Evolutionary conservation across 495 filamentous ascomycete species (phyloP).

Genomic region (Penicillium herquei): DNA sequence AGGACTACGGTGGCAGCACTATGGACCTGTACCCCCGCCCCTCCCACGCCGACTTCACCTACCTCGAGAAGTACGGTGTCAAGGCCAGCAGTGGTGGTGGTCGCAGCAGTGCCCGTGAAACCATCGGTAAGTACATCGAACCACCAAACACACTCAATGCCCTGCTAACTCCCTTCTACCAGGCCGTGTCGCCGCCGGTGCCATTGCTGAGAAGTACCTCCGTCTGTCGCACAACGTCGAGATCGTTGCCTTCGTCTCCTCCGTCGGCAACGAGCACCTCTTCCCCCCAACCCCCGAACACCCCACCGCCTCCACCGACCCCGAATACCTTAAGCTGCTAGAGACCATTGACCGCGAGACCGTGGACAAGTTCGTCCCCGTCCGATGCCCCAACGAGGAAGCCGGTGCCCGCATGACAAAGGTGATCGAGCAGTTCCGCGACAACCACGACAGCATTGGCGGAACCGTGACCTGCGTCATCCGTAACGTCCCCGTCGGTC

Average conservation of each 20-base stretch:
- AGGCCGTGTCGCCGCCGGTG: constrained; percentile 89
- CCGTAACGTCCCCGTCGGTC: constrained; percentile 79
- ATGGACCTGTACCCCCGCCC: constrained; percentile 92
- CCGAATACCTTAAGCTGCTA: constrained; percentile 75
- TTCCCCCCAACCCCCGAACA: constrained; percentile 77
- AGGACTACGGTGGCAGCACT: constrained; percentile 88
- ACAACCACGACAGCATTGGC: constrained; percentile 84
- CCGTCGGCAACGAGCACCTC: constrained; percentile 78
- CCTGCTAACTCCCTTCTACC: constrained; percentile 3
- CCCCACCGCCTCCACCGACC: constrained; percentile 75
- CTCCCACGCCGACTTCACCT: constrained; percentile 95
- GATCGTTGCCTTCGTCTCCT: constrained; percentile 87
- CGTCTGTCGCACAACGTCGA: constrained; percentile 76
- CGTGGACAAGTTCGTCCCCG: constrained; percentile 81
- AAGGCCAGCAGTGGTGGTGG: constrained; percentile 93
- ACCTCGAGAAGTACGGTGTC: constrained; percentile 95
- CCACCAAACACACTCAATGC: too few species aligned
- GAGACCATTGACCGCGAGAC: constrained; percentile 70
- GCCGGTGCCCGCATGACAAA: constrained; percentile 71
- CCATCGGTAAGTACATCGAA: constrained; percentile 60
- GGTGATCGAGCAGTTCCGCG: constrained; percentile 75
- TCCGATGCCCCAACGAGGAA: constrained; percentile 76
- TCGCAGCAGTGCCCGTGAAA: constrained; percentile 89
- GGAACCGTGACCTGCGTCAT: constrained; percentile 97
- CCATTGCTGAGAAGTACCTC: constrained; percentile 94